Base-by-base conservation (phyloP, 129 eudicot species). In the Heracleum sosnowskyi region DNA sequence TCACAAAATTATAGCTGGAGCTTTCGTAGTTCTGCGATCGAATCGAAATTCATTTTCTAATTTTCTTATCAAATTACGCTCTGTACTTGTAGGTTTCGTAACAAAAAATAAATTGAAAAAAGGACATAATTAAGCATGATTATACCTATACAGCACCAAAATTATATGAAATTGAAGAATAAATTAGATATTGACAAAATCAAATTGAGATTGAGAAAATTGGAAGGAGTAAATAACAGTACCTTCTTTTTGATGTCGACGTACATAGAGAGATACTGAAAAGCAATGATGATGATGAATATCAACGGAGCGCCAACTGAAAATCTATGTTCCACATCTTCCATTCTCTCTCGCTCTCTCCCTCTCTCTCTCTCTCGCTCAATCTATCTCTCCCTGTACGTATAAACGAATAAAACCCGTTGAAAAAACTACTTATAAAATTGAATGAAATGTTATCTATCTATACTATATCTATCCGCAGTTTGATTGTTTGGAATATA, bases 261-360 rank as follows among this genome's bases (percentile, higher is more conserved):
- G 77, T 80, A 86, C 63, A 82, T 83, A 76, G 93, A 85, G 45
- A 77, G 74, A 24, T 85, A 82, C 47, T 92, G 97, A 51, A 90
- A 81, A 82, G 73, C 33, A 17, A 85, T 73, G 46, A 92, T 90
- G 63, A 85, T 31, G 46, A 85, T 37, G 86, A 92, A 90, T 79
- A 92, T 82, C 33, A 85, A 41, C 33, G 91, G 92, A 79, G 97
- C 96, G 49, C 85, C 84, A n/a, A 88, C 47, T 53, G 96, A 86
- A 69, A 70, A 83, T 45, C 83, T 84, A 47, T 76, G 80, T 63
- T 85, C 86, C 41, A 72, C 85, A 57, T 90, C 86, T 77, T 80
- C 92, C 91, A 86, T 86, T 68, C 31, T 77, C 45, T 76, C 28
- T 77, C 45, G 46, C 26, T 49, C 24, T 4, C 24, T 49, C 57